Percentiles rank a stretch among this genome's conserved stretches.
phyloP scores from a whole-genome alignment of 2,329 filamentous ascomycete genomes.

The Sporothrix sp. region DNA sequence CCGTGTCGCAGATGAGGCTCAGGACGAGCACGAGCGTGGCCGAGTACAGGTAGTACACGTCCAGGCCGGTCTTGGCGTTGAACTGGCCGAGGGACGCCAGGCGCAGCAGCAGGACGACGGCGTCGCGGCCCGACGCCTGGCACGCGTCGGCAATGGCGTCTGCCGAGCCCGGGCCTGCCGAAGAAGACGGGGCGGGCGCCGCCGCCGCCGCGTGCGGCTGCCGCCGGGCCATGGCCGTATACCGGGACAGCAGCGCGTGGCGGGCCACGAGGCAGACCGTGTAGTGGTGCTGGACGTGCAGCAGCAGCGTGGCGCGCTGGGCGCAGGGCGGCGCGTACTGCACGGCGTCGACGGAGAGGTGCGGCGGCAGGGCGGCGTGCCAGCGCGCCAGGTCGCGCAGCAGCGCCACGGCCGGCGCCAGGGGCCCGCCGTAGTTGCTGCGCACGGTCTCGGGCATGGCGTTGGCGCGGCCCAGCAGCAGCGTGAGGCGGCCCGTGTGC shows the following conservation, averaged over 20 bases:
- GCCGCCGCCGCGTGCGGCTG: too few relatives aligned
- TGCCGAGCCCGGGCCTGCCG: not conserved
- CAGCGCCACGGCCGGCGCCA: slow-evolving; percentile 31
- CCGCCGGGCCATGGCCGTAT: slow-evolving; percentile 19
- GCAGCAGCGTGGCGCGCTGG: slow-evolving; percentile 28
- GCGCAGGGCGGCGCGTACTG: slow-evolving; percentile 26
- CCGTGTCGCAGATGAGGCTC: slow-evolving; percentile 25
- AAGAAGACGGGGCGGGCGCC: too few relatives aligned
- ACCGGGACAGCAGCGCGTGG: slow-evolving; percentile 28
- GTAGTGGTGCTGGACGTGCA: slow-evolving; percentile 33
- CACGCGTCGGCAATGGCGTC: not conserved
- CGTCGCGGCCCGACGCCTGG: not conserved
- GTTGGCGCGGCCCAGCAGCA: slow-evolving; percentile 27
- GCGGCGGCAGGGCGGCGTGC: slow-evolving; percentile 27
- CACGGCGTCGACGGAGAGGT: slow-evolving; percentile 26
- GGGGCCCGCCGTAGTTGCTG: slow-evolving; percentile 17
- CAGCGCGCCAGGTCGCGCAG: slow-evolving; percentile 31
- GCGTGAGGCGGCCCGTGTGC: slow-evolving; percentile 27
- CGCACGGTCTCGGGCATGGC: slow-evolving; percentile 5
- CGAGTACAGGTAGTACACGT: slow-evolving; percentile 30
- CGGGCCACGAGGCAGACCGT: slow-evolving; percentile 29
- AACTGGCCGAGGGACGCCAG: slow-evolving; percentile 28
- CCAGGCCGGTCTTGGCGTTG: slow-evolving; percentile 29
- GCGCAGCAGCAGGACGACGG: slow-evolving; percentile 23
- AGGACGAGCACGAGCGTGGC: slow-evolving; percentile 30